Conservation (phyloP, 2,329 filamentous ascomycete genomes). For the Westerdykella ornata region DNA sequence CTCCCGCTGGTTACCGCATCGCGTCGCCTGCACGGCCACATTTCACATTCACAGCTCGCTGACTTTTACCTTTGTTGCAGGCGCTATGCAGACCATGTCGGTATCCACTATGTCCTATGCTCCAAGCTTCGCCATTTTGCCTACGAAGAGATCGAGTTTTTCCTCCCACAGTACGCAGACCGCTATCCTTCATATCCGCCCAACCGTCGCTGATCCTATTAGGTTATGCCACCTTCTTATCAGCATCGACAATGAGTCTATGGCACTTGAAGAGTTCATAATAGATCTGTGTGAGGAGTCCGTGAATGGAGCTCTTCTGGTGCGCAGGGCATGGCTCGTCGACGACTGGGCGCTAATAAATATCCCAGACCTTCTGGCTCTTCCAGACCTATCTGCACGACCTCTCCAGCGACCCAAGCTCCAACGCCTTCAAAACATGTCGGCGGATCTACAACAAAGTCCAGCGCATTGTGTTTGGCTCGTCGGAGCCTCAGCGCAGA, state of each 20-base stretch:
- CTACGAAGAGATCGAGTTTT: constrained; percentile 90
- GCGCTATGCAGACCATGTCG: constrained; percentile 82
- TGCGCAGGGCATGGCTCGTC: constrained; percentile 42
- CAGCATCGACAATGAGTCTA: constrained; percentile 83
- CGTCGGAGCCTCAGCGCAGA: constrained; percentile 59
- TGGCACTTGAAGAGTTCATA: constrained; percentile 83
- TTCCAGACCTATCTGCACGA: constrained; percentile 85
- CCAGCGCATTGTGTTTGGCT: constrained; percentile 78
- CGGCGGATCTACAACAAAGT: constrained; percentile 82
- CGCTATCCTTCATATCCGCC: constrained; percentile 3
- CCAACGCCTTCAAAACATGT: constrained; percentile 73
- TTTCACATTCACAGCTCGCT: constrained; percentile 9
- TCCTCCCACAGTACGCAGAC: constrained; percentile 56
- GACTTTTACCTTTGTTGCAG: constrained; percentile 42
- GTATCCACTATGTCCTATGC: constrained; percentile 83
- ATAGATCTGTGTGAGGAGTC: constrained; percentile 82
- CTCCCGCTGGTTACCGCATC: constrained; percentile 6
- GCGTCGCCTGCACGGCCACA: not conserved
- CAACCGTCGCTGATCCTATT: constrained; percentile 37
- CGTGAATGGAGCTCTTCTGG: constrained; percentile 74
- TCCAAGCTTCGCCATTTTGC: constrained; percentile 83
- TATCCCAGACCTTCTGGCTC: constrained; percentile 72
- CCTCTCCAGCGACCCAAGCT: constrained; percentile 66
- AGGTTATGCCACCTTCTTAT: constrained; percentile 76
- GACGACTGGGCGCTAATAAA: constrained; percentile 22